Evolutionary conservation across 2,329 filamentous ascomycete genomes (phyloP).

Genomic region (Plectosphaerella plurivora): DNA sequence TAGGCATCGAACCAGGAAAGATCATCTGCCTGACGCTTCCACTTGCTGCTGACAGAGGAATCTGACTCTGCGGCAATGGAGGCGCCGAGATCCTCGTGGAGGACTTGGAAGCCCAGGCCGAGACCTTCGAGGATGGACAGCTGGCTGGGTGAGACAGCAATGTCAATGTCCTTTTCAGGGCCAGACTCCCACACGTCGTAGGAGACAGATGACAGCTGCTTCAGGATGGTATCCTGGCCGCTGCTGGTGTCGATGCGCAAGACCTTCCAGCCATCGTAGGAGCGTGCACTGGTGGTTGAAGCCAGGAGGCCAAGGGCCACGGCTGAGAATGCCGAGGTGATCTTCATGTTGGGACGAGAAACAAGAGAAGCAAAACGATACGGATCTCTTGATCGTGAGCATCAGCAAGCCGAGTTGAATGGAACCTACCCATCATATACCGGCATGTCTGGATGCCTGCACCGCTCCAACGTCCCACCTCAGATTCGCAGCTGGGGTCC

Average conservation of each 20-base stretch:
- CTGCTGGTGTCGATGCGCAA: slow-evolving; percentile 27
- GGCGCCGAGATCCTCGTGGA: slow-evolving; percentile 22
- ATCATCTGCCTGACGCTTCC: slow-evolving; percentile 20
- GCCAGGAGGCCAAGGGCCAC: slow-evolving; percentile 2
- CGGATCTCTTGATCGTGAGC: background rate
- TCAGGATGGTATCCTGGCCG: slow-evolving; percentile 12
- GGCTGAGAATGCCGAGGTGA: slow-evolving; percentile 3
- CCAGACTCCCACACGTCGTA: background rate
- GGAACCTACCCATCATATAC: background rate
- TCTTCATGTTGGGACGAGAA: slow-evolving; percentile 5
- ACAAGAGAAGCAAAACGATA: no score
- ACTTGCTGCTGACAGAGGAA: background rate
- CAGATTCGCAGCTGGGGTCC: background rate
- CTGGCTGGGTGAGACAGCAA: slow-evolving; percentile 23
- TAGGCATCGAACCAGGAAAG: slow-evolving; percentile 44
- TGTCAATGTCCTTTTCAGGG: slow-evolving; percentile 18
- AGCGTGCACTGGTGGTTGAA: slow-evolving; percentile 16
- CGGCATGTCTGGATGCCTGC: background rate
- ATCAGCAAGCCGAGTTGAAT: background rate
- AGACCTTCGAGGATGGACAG: slow-evolving; percentile 20
- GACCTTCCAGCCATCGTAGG: slow-evolving; percentile 40
- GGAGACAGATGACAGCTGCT: background rate
- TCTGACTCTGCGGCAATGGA: slow-evolving; percentile 19
- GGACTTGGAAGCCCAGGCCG: slow-evolving; percentile 20
- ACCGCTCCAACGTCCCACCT: background rate